These are phyloP conservation scores for Xerocomellus dryophilus DNA, from an alignment of 768 basidiomycete genomes.

Conservation along the genomic window DNA sequence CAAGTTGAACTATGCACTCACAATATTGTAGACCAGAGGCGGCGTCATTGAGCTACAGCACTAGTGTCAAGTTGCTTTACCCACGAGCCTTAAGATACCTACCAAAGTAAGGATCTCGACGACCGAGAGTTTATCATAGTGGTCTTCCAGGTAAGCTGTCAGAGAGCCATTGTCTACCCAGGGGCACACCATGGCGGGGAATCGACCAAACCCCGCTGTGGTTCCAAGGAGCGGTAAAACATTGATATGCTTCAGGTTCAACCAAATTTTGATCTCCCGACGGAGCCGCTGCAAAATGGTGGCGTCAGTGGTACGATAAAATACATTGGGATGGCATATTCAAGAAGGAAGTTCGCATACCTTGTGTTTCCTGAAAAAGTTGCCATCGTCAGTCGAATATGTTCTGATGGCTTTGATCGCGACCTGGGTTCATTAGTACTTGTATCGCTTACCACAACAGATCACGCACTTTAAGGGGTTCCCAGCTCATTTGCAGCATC, in stretches of 20 bases:
- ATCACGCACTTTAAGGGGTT: conserved; percentile 1
- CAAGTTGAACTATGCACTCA: not conserved
- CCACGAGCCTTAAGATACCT: not conserved
- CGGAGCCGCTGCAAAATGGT: conserved; percentile 20
- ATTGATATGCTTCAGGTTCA: conserved; percentile 22
- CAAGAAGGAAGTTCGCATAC: not conserved
- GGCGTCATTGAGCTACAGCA: conserved; percentile 13
- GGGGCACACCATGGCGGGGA: conserved; percentile 30
- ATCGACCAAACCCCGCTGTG: conserved; percentile 26
- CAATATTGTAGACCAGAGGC: conserved; percentile 22
- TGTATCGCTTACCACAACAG: too few species aligned
- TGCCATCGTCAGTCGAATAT: conserved; percentile 10
- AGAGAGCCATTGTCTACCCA: conserved; percentile 27
- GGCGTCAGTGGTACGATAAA: not conserved
- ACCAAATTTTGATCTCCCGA: conserved; percentile 31
- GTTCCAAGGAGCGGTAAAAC: conserved; percentile 16
- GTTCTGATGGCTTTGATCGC: conserved; percentile 20
- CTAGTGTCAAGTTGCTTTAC: not conserved
- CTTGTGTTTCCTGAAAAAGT: conserved; percentile 10
- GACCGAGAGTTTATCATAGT: conserved; percentile 5
- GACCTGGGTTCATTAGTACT: conserved; percentile 2
- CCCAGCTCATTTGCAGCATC: conserved; percentile 6
- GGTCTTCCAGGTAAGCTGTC: conserved; percentile 18
- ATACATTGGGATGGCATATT: not conserved
- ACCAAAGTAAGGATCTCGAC: conserved; percentile 7